Percentiles rank a stretch among this genome's conserved stretches.
Conservation (phyloP, 1,284 basidiomycete species). For the Boletus holoroseus region DNA sequence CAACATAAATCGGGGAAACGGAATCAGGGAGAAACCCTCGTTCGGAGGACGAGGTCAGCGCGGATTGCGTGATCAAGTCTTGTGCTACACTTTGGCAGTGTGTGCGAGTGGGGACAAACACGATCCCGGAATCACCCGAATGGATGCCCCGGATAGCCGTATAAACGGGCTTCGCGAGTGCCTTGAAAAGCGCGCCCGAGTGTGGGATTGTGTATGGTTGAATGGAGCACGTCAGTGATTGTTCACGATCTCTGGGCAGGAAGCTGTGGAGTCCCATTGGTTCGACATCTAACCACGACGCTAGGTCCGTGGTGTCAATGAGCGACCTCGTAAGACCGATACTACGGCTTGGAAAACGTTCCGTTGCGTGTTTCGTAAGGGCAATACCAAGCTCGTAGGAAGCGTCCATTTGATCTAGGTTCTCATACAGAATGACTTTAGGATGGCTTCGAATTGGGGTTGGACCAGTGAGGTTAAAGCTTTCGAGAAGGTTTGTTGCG, state of each 20-base stretch:
- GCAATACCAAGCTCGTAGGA: constrained; percentile 82
- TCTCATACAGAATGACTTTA: constrained; percentile 75
- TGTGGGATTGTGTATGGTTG: constrained; percentile 85
- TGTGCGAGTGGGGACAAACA: constrained; percentile 88
- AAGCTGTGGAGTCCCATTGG: constrained; percentile 70
- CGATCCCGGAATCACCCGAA: constrained; percentile 54
- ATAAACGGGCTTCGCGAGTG: constrained; percentile 90
- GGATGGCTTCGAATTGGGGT: constrained; percentile 41
- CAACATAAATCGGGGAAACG: constrained; percentile 53
- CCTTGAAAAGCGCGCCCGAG: constrained; percentile 82
- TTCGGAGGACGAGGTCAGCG: constrained; percentile 66
- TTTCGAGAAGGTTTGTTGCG: constrained; percentile 44
- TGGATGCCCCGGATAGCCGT: constrained; percentile 48
- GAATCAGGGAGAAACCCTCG: constrained; percentile 65
- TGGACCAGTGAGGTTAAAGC: constrained; percentile 23
- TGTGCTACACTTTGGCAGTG: constrained; percentile 75
- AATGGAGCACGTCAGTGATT: constrained; percentile 64
- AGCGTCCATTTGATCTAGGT: constrained; percentile 79
- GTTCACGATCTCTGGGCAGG: constrained; percentile 77
- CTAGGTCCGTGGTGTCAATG: constrained; percentile 75
- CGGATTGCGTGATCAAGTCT: constrained; percentile 86
- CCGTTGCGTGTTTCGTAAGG: constrained; percentile 58
- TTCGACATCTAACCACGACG: constrained; percentile 78
- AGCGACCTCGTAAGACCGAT: constrained; percentile 79
- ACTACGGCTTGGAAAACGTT: constrained; percentile 61